These are phyloP conservation scores for Diaporthe ampelina DNA, from an alignment of 2,329 filamentous ascomycete species.

Conservation along the genomic window DNA sequence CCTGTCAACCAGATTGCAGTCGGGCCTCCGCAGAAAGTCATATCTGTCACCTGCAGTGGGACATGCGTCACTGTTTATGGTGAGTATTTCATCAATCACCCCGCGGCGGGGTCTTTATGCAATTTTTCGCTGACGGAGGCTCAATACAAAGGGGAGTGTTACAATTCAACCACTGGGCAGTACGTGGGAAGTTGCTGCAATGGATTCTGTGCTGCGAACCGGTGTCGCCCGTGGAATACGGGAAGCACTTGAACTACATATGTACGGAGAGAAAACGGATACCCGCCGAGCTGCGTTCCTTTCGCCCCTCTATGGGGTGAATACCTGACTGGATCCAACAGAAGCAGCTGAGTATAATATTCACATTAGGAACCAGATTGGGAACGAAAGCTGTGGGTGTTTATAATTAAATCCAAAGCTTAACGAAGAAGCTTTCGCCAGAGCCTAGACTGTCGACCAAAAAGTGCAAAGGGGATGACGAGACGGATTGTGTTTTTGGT, in stretches of 20 bases:
- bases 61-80: conserved; percentile 34
- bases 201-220: conserved; percentile 38
- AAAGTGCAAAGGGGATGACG: not conserved
- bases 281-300: too few species aligned
- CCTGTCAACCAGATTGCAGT: conserved; percentile 37
- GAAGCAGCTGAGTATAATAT: not conserved
- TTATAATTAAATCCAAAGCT: not conserved
- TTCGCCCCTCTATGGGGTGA: too few species aligned
- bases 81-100: not conserved
- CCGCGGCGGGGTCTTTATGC: not conserved
- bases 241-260: too few species aligned
- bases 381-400: not conserved
- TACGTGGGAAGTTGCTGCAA: conserved; percentile 35
- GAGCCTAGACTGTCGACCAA: not conserved
- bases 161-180: not conserved
- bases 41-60: conserved; percentile 35
- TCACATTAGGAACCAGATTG: not conserved
- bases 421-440: not conserved
- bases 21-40: conserved; percentile 32
- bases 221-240: conserved; percentile 31
- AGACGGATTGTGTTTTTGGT: not conserved
- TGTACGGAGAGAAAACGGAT: too few species aligned
- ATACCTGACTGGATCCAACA: too few species aligned
- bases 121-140: not conserved
- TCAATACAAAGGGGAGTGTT: conserved; percentile 18